A percentile compares a stretch with the other conserved stretches of the same genome.
Evolutionary conservation across 2,329 filamentous ascomycete genomes (phyloP).

Genomic region (Fusarium buharicum): DNA sequence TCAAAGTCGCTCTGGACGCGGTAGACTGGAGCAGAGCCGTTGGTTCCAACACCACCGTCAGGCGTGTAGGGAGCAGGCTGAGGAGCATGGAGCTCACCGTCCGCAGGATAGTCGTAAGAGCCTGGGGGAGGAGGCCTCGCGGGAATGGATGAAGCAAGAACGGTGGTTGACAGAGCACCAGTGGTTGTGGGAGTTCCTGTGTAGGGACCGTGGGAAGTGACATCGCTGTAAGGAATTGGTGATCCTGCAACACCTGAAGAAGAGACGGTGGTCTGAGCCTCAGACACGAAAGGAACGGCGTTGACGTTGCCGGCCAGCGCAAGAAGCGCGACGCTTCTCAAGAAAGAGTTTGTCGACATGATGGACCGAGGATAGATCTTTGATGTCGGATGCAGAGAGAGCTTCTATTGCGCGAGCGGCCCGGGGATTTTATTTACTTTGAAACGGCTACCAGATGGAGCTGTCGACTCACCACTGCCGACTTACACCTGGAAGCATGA

Average conservation of each 20-base stretch:
- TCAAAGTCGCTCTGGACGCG: constrained; percentile 84
- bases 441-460: not conserved
- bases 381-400: not conserved
- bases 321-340: constrained; percentile 18
- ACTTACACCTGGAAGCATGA: not conserved
- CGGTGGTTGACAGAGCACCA: constrained; percentile 70
- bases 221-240: constrained; percentile 59
- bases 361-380: not conserved
- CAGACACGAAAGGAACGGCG: constrained; percentile 51
- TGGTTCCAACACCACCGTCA: constrained; percentile 78
- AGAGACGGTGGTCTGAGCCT: constrained; percentile 50
- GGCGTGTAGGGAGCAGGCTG: constrained; percentile 79
- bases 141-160: constrained; percentile 67
- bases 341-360: constrained; percentile 12
- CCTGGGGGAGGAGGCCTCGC: constrained; percentile 67
- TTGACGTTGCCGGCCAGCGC: constrained; percentile 22
- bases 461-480: not conserved
- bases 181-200: constrained; percentile 73
- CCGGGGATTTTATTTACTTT: constrained; percentile 3
- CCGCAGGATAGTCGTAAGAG: constrained; percentile 75
- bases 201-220: constrained; percentile 75
- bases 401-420: not conserved
- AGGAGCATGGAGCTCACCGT: constrained; percentile 74
- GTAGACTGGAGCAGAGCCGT: constrained; percentile 80
- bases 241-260: constrained; percentile 46